Base-by-base conservation (phyloP, 805 yeast species). In the Pichia paraexigua region DNA sequence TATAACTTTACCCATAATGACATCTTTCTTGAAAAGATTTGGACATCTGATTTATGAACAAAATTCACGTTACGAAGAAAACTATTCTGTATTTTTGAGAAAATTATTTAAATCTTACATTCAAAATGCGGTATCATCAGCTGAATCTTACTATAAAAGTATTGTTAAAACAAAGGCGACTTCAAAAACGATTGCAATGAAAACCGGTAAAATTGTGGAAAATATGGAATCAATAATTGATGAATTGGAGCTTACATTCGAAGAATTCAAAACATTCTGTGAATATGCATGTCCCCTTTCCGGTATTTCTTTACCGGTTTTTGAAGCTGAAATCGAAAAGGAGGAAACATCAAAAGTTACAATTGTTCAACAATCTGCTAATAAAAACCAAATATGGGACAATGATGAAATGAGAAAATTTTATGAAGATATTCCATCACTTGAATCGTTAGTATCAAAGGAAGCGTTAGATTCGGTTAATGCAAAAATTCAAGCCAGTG, bases 321-420 rank as follows among this genome's bases (percentile, higher is more conserved):
- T 72, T 1, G 64, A 65, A 7, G 65, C 57, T 2, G 63, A 56
- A 3, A 58, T 54, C 3, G 68, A 60, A 2, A 64, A 57, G 1
- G 62, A 58, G 4, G 57, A 62, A 10, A 45, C 57, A 5, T 60
- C 60, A 8, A 60, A 60, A 15, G 61, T 64, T 28, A 63, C 69
- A 25, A 42, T 45, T 7, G 41, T 40, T 30, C 63, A 69, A 30
- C 41, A 47, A 21, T 27, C 17, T 13, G 48, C 43, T 13, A 24
- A 48, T 18, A 45, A 24, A 60, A 50, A 30, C 45, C 52, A 30
- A 25, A 56, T 76, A 2, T 88, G 95, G 95, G 86, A 79, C 41
- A 81, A 75, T 51, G 79, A 79, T 18, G 83, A 81, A 30, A 81
- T 78, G n/a, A 74, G 76, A 54, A 72, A 71, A 54, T 90, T 88